A percentile compares a stretch with the other conserved stretches of the same genome.
Evolutionary conservation across 352 stramenopile genomes (phyloP).

Genomic region (Globisporangium recalcitrans): DNA sequence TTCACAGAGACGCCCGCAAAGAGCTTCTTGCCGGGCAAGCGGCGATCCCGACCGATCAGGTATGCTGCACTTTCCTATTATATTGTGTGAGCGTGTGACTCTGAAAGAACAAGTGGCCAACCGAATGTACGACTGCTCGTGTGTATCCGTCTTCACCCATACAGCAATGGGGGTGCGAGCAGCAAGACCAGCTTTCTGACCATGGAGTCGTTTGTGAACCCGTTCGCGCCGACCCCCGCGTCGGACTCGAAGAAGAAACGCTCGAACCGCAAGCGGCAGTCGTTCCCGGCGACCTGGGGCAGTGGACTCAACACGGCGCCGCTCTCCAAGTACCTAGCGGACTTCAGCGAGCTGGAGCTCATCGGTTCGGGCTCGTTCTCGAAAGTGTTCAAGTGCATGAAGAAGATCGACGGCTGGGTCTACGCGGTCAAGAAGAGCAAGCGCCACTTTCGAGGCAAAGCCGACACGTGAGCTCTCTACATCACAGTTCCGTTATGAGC

Average conservation of each 20-base stretch:
- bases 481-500: not conserved
- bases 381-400: conserved; percentile 83
- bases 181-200: conserved; percentile 16
- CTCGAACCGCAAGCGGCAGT: conserved; percentile 57
- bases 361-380: conserved; percentile 83
- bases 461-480: conserved; percentile 60
- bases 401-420: conserved; percentile 84
- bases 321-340: conserved; percentile 72
- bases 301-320: conserved; percentile 25
- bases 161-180: conserved; percentile 4
- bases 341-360: conserved; percentile 74
- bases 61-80: not conserved
- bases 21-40: conserved; percentile 23
- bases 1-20: conserved; percentile 19
- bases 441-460: conserved; percentile 70
- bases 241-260: conserved; percentile 58
- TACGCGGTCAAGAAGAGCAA: conserved; percentile 89
- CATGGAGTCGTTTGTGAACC: conserved; percentile 59
- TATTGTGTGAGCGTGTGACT: too few relatives aligned
- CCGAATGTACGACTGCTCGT: too few relatives aligned
- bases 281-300: conserved; percentile 48
- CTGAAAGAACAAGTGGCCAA: too few relatives aligned
- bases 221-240: conserved; percentile 52
- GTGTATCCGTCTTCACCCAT: too few relatives aligned
- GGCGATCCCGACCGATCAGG: conserved; percentile 20